Evolutionary conservation across 1,284 basidiomycete species (phyloP).

Genomic region (Anthracocystis panici-leucophaei): DNA sequence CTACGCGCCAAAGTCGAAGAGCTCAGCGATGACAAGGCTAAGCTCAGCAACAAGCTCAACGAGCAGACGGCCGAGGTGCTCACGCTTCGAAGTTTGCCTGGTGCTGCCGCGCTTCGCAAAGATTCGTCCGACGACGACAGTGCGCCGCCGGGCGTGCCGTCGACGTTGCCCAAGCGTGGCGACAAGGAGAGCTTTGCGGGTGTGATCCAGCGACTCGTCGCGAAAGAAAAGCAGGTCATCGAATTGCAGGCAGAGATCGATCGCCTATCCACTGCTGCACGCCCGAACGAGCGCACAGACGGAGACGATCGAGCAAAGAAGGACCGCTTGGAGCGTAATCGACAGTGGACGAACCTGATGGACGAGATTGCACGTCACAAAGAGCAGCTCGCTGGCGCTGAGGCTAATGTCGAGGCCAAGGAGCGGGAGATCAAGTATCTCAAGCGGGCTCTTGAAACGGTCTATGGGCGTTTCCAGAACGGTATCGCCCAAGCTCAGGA

Average conservation of each 20-base stretch:
- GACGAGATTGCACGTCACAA: conserved; percentile 83
- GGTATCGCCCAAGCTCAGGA: conserved; percentile 68
- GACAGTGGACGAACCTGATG: conserved; percentile 81
- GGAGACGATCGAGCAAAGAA: conserved; percentile 73
- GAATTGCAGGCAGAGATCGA: conserved; percentile 81
- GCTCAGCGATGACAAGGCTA: conserved; percentile 77
- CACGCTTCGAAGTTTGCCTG: conserved; percentile 75
- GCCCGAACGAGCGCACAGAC: conserved; percentile 45
- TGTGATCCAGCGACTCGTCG: conserved; percentile 82
- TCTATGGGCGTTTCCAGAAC: conserved; percentile 80
- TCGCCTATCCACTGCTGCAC: conserved; percentile 62
- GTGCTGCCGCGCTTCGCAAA: conserved; percentile 22
- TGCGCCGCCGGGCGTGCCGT: conserved; percentile 13
- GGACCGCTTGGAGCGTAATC: conserved; percentile 81
- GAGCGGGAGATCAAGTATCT: conserved; percentile 82
- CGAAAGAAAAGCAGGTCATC: conserved; percentile 85
- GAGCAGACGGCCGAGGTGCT: conserved; percentile 78
- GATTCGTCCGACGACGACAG: conserved; percentile 23
- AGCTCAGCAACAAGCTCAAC: conserved; percentile 74
- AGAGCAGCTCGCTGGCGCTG: conserved; percentile 76
- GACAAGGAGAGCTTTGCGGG: conserved; percentile 76
- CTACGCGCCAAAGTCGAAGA: conserved; percentile 76
- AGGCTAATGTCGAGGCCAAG: conserved; percentile 73
- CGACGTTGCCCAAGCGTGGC: conserved; percentile 41
- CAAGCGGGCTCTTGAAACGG: conserved; percentile 84